Base-by-base conservation (phyloP, 2,329 filamentous ascomycete species). In the Fusarium sp. region DNA sequence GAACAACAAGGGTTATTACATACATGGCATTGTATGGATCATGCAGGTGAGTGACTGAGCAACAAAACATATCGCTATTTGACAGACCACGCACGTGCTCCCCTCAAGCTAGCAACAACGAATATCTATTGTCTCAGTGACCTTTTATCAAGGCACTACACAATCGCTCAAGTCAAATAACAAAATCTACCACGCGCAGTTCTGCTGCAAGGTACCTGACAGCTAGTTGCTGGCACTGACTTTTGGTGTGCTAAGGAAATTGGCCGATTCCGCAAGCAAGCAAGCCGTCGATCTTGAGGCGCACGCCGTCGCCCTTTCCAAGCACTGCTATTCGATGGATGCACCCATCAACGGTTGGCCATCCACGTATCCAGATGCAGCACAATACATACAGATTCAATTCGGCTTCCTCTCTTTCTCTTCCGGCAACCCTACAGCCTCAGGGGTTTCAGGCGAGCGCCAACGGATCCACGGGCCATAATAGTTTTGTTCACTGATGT, bases 371-470 rank as follows among this genome's bases (percentile, higher is more conserved):
- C 56, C 57, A 60, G 58, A 63, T 44, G 58, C 62, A 51, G 61
- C 36, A 35, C 42, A 26, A 44, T 49, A 41, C 60, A 31, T 35
- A 36, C 33, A 35, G 33, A 26, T 57, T 39, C 63, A 52, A 35
- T 41, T 68, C 52, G 28, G 31, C 26, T 36, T 60, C 28, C 44
- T 67, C 51, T 24, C 28, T 35, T 51, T 38, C 55, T 49, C 51
- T 22, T 47, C 36, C 42, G 61, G 68, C 56, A 38, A 62, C 20
- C 51, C 24, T 41, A 71, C 57, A 77, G 64, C 33, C 73, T 73
- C 71, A 73, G 73, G 71, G 68, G 69, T 72, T 70, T 41, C 70
- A 69, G 64, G 56, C 59, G 61, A 64, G 57, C 68, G 72, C 63
- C 72, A 64, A 44, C 52, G 52, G 42, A 63, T 72, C 68, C 68